Evolutionary conservation across 2,329 filamentous ascomycete species (phyloP), one percentile per base, ranked within the genome.

Genomic region (Drechslerella coelobrocha): DNA sequence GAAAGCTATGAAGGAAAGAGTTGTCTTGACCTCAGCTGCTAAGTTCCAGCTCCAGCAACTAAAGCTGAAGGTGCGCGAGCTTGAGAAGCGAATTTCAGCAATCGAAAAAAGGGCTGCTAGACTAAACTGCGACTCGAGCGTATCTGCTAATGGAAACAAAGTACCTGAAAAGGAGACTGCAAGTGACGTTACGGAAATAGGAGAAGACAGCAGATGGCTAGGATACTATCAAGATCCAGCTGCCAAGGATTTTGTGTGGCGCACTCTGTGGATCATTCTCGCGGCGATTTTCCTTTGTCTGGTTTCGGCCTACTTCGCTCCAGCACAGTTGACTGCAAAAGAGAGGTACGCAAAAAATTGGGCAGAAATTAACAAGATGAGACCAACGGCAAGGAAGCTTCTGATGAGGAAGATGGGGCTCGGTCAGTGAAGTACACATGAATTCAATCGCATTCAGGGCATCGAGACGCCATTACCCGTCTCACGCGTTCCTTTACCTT

Each of bases 41-140:
- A 17, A 47, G 2, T 34, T 52, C 14, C 48, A 61, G 1, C 19
- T 48, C 17, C 6, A 62, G 21, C 60, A 54, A 24, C 21, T 48
- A 14, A 54, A 62, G 19, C 39, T 45, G 5, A 19, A 29, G n/a
- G 12, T 31, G 1, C 2, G 2, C 6, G 24, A 48, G 10, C 14
- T 50, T 1, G 27, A 55, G 12, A 12, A 62, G 2, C 14, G 45
- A 9, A 1, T 55, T 2, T 10, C 8, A 0, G 10, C 21, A 8
- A 24, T 21, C 3, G 50, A 55, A 8, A 1, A 24, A 6, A 19
- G 24, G 7, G 19, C 50, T 1, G 17, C 27, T 9, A 8, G 55
- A 2, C n/a, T 55, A 27, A 8, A 39, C 4, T 8, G 47, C 2
- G 41, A 24, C n/a, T 10, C 55, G 14, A 17, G 27, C 6, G 10